Evolutionary conservation across 495 filamentous ascomycete species (phyloP).

Genomic region (Talaromyces wortmannii): DNA sequence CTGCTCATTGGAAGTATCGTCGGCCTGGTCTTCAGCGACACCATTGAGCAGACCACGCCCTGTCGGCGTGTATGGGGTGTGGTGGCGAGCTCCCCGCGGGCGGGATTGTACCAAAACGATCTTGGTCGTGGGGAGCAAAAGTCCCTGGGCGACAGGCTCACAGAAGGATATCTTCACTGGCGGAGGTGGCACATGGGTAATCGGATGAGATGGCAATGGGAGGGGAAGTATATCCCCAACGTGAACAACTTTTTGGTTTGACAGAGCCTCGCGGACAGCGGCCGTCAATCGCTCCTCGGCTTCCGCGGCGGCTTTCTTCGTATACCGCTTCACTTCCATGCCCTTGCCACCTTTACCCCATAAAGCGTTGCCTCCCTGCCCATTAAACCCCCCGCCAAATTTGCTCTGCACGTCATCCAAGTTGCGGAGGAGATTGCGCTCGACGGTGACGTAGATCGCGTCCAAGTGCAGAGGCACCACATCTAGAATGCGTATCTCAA

Average conservation of each 20-base stretch:
- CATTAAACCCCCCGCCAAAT: slow-evolving; percentile 54
- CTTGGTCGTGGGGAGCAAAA: slow-evolving; percentile 63
- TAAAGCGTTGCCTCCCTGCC: slow-evolving; percentile 27
- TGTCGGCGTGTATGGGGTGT: slow-evolving; percentile 18
- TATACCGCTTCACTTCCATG: slow-evolving; percentile 27
- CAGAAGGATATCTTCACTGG: slow-evolving; percentile 60
- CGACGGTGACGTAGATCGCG: slow-evolving; percentile 76
- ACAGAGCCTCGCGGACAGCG: slow-evolving; percentile 71
- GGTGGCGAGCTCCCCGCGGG: slow-evolving; percentile 23
- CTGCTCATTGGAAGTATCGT: slow-evolving; percentile 77
- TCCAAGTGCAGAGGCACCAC: slow-evolving; percentile 73
- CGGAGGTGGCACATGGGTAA: slow-evolving; percentile 78
- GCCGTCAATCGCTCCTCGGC: slow-evolving; percentile 62
- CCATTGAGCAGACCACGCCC: slow-evolving; percentile 42
- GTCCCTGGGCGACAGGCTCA: slow-evolving; percentile 77
- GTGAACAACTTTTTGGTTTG: slow-evolving; percentile 67
- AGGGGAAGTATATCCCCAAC: slow-evolving; percentile 78
- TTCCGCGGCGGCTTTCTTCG: slow-evolving; percentile 29
- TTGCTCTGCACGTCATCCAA: slow-evolving; percentile 55
- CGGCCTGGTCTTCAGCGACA: slow-evolving; percentile 61
- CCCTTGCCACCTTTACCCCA: slow-evolving; percentile 30
- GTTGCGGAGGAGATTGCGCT: slow-evolving; percentile 62
- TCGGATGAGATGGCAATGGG: slow-evolving; percentile 77
- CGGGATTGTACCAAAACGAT: slow-evolving; percentile 65
- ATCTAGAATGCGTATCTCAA: slow-evolving; percentile 79